Evolutionary conservation across 1,139 yeast genomes (phyloP), one percentile per base, ranked within the genome.

Genomic region (Suhomyces bolitotheri): DNA sequence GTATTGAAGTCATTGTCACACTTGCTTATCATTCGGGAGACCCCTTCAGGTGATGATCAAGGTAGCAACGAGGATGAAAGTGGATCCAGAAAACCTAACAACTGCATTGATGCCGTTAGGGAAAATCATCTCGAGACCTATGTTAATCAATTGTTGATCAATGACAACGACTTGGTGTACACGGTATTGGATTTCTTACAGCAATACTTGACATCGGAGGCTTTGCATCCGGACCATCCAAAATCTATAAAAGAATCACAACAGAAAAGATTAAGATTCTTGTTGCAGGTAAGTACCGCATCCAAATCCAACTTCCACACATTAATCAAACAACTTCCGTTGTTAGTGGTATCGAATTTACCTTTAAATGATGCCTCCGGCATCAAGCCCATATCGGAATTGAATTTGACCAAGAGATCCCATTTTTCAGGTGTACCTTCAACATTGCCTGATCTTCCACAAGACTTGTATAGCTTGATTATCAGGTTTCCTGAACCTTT

Each of bases 401-500:
- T 55, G 27, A 55, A 51, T 33, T 54, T 69, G 25, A 50, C 70
- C 5, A 64, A 59, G 40, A 58, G 75, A 42, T 56, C 72, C 2
- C 53, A 55, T 14, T 55, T 58, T 42, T 48, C 60, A 5, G 63
- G 66, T 21, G 76, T 77, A 1, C 96, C 96, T 3, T 48, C 63
- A 0, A 51, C 58, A 2, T 74, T 82, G 4, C 94, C 96, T 2
- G 63, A 58, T 13, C 64, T 90, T 28, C 71, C 82, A 28, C 63
- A 65, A 13, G 73, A 72, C n/a, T 66, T 88, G 27, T 76, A 80
- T 44, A 65, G 71, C 12, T 78, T 82, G 29, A 73, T 92, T 27
- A 66, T 83, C 29, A 66, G 68, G 26, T 66, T 89, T 45, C 77
- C 81, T 6, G 99, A 92, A 59, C 98, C 98, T 1, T 76, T 80